Conservation (phyloP, 371 early-diverging fungal species). For the Funneliformis caledonium region DNA sequence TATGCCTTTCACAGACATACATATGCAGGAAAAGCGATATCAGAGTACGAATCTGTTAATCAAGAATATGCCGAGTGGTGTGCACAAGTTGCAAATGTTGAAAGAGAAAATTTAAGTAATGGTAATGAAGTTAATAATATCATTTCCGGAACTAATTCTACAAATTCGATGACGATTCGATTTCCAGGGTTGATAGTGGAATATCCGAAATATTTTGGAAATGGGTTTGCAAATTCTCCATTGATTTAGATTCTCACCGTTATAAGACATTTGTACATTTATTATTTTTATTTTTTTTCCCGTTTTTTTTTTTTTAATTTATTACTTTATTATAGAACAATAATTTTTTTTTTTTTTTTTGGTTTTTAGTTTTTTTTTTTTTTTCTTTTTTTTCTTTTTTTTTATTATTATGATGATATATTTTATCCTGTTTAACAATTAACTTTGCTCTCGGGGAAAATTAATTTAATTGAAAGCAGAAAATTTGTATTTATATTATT, state of each 20-base stretch:
- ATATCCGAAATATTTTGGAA: constrained; percentile 43
- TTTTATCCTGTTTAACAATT: not conserved
- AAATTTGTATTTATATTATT: not conserved
- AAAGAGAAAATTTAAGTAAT: not conserved
- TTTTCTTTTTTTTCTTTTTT: too few species aligned
- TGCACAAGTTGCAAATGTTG: constrained; percentile 11
- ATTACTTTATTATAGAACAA: not conserved
- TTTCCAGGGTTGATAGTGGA: constrained; percentile 29
- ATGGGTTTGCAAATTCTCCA: constrained; percentile 4
- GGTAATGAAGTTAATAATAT: not conserved
- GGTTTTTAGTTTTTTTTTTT: too few species aligned
- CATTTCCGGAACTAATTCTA: not conserved
- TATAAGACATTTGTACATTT: not conserved
- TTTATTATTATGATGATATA: not conserved
- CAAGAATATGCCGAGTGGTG: constrained; percentile 35
- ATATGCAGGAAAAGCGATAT: constrained; percentile 26
- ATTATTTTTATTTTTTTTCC: too few species aligned
- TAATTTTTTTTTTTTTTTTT: not conserved
- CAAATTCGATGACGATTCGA: not conserved
- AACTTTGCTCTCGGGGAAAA: not conserved
- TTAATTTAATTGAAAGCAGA: not conserved
- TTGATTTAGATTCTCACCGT: not conserved
- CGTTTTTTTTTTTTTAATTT: too few species aligned
- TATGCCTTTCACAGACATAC: constrained; percentile 23
- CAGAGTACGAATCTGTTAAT: constrained; percentile 29